Evolutionary conservation across 1,284 basidiomycete genomes (phyloP).

Genomic region (Thecaphora frezii): DNA sequence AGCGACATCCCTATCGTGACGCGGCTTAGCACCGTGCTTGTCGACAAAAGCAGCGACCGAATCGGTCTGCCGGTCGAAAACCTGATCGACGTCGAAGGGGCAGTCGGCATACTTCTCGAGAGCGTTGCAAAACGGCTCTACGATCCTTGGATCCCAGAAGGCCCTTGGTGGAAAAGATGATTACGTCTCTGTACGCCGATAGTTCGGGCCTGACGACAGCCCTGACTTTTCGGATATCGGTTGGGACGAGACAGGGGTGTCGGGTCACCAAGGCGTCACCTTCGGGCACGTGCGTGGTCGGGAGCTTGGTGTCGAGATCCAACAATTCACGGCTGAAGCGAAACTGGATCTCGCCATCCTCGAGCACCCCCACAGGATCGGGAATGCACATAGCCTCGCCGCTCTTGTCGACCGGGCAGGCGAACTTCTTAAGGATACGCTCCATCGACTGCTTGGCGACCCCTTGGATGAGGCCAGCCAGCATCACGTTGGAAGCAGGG

Average conservation of each 20-base stretch:
- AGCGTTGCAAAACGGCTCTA: slow-evolving; percentile 27
- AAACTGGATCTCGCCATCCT: slow-evolving; percentile 47
- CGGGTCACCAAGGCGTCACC: slow-evolving; percentile 47
- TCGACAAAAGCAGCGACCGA: too few relatives aligned
- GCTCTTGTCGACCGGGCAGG: slow-evolving; percentile 24
- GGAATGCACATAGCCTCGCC: slow-evolving; percentile 24
- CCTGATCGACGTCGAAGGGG: slow-evolving; percentile 37
- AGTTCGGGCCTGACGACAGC: slow-evolving; percentile 43
- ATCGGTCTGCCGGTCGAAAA: too few relatives aligned
- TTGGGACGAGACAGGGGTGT: slow-evolving; percentile 47
- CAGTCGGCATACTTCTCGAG: slow-evolving; percentile 32
- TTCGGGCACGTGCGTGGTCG: slow-evolving; percentile 18
- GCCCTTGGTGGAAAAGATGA: slow-evolving; percentile 44
- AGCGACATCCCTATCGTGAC: too few relatives aligned
- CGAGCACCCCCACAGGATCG: slow-evolving; percentile 33
- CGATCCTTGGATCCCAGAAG: slow-evolving; percentile 37
- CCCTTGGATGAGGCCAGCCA: slow-evolving; percentile 19
- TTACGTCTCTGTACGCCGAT: slow-evolving; percentile 31
- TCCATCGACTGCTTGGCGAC: slow-evolving; percentile 19
- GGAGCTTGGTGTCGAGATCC: slow-evolving; percentile 26
- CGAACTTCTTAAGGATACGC: slow-evolving; percentile 16
- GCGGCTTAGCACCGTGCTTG: too few relatives aligned
- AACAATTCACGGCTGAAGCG: slow-evolving; percentile 31
- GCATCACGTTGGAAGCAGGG: slow-evolving; percentile 16
- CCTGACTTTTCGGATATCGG: slow-evolving; percentile 46